These are phyloP conservation scores for Trichoderma afroharzianum DNA, from an alignment of 2,329 filamentous ascomycete species.

Conservation along the genomic window DNA sequence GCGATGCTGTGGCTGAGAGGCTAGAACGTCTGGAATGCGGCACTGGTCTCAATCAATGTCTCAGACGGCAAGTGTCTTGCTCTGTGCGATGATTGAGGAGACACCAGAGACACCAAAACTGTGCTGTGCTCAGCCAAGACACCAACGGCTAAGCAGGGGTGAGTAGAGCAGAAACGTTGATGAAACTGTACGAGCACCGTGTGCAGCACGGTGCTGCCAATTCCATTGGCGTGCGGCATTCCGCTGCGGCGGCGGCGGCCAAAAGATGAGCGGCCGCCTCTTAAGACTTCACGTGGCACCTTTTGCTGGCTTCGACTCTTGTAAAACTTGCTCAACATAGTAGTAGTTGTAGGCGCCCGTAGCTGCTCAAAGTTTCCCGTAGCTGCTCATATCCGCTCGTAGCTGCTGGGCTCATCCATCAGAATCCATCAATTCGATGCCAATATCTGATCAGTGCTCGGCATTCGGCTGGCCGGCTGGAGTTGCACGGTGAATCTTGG, in stretches of 20 bases:
- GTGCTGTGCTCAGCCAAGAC: not conserved
- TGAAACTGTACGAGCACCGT: not conserved
- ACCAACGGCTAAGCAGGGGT: not conserved
- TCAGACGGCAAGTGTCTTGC: not conserved
- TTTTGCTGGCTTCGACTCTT: not conserved
- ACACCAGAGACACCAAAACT: not conserved
- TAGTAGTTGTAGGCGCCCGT: no score
- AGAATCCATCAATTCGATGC: not conserved
- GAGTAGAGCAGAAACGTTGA: not conserved
- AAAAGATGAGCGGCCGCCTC: not conserved
- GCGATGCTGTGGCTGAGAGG: constrained; percentile 3
- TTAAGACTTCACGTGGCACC: not conserved
- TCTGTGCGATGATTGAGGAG: not conserved
- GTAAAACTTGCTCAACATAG: not conserved
- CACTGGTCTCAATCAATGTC: not conserved
- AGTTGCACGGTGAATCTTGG: not conserved
- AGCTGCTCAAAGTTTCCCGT: not conserved
- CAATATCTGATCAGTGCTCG: not conserved
- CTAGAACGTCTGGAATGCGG: not conserved
- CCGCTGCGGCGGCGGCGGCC: not conserved
- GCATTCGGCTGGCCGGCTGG: not conserved
- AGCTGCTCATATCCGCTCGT: no score
- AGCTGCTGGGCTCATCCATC: not conserved
- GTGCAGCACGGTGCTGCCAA: not conserved
- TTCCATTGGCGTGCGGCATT: not conserved